These are phyloP conservation scores for Boletus huronensis DNA, from an alignment of 768 basidiomycete genomes.

Conservation along the genomic window DNA sequence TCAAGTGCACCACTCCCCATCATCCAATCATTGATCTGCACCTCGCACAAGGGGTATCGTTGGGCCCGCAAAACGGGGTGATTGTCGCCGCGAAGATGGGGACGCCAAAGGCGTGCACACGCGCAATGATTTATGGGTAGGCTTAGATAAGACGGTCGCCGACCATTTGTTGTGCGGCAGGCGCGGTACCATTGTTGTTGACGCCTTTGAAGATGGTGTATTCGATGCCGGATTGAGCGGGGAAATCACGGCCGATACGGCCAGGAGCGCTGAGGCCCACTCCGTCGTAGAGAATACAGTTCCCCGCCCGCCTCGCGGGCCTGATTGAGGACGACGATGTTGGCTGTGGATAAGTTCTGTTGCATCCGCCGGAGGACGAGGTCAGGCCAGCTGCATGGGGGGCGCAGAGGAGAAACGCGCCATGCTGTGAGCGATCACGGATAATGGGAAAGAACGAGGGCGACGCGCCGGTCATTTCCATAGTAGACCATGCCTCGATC, in stretches of 20 bases:
- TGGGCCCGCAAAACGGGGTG: neutral
- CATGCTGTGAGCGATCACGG: neutral
- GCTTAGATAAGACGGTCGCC: constrained; percentile 3
- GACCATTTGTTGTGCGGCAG: neutral
- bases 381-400: neutral
- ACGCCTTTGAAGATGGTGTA: constrained; percentile 7
- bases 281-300: neutral
- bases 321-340: too few relatives aligned
- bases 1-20: neutral
- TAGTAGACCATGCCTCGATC: constrained; percentile 4
- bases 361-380: too few relatives aligned
- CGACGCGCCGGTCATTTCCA: neutral
- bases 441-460: neutral
- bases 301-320: too few relatives aligned
- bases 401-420: neutral
- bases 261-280: neutral
- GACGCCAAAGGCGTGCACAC: neutral
- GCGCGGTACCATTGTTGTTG: constrained; percentile 8
- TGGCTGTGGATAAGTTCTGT: too few relatives aligned
- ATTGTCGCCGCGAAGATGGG: constrained; percentile 7
- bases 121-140: too few relatives aligned
- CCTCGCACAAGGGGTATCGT: neutral
- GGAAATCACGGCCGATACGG: neutral
- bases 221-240: constrained; percentile 4
- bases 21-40: constrained; percentile 4